Evolutionary conservation across 164 flowering plant genomes (phyloP).

Genomic region (Vitis rotundifolia): DNA sequence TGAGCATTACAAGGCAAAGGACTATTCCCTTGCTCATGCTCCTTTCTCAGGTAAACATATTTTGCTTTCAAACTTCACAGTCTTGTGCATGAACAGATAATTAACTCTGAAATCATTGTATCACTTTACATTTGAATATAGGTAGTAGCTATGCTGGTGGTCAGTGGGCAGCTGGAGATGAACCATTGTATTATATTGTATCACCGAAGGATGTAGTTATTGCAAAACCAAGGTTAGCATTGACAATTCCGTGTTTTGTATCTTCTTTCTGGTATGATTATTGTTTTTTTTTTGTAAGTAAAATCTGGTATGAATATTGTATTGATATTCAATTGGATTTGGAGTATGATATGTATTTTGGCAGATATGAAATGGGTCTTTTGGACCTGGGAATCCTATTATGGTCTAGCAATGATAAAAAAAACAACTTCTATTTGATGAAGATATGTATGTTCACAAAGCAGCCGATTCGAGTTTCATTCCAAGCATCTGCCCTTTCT

Average conservation of each 20-base stretch:
- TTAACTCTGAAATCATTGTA: slow-evolving; percentile 7
- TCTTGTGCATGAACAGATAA: background rate
- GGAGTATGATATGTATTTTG: background rate
- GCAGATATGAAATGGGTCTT: background rate
- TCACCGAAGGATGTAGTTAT: slow-evolving; percentile 97
- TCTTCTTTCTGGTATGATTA: background rate
- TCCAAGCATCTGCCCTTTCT: too few species aligned
- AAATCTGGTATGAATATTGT: background rate
- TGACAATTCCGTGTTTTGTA: background rate
- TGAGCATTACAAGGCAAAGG: slow-evolving; percentile 98
- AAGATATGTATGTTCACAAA: too few species aligned
- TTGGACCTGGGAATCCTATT: background rate
- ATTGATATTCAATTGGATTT: background rate
- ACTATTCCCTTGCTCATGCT: slow-evolving; percentile 91
- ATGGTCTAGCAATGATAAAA: background rate
- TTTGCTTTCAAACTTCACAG: background rate
- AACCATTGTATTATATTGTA: slow-evolving; percentile 91
- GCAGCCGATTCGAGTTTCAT: too few species aligned
- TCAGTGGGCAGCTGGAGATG: slow-evolving; percentile 99
- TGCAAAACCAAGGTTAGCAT: slow-evolving; percentile 89
- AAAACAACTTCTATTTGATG: background rate
- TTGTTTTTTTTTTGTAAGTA: too few species aligned
- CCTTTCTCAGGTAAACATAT: slow-evolving; percentile 78
- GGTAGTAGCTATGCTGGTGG: slow-evolving; percentile 99
- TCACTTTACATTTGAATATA: slow-evolving; percentile 31